A percentile compares a stretch with the other conserved stretches of the same genome.
These are phyloP conservation scores for Cephaloascus albidus DNA, from an alignment of 805 yeast species.

Conservation along the genomic window DNA sequence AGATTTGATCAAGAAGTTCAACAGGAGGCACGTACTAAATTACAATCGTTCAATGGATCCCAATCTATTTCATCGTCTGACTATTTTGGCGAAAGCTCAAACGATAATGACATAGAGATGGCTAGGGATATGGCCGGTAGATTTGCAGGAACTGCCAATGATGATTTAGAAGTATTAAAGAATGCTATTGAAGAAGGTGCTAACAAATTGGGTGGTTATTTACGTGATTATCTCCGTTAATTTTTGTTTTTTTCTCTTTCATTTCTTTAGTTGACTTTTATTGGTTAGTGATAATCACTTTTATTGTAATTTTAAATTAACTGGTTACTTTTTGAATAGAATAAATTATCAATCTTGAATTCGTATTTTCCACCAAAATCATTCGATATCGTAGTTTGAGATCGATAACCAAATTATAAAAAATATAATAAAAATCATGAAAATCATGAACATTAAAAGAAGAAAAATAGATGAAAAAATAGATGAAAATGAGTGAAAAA, in stretches of 20 bases:
- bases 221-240: conserved; percentile 76
- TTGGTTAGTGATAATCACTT: too few relatives aligned
- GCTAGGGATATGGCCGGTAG: conserved; percentile 60
- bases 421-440: neutral
- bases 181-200: conserved; percentile 95
- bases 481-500: neutral
- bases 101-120: conserved; percentile 44
- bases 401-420: too few relatives aligned
- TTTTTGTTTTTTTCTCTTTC: too few relatives aligned
- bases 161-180: conserved; percentile 81
- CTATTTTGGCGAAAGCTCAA: conserved; percentile 83
- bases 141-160: conserved; percentile 70
- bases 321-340: too few relatives aligned
- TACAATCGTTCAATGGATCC: conserved; percentile 78
- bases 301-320: too few relatives aligned
- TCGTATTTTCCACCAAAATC: too few relatives aligned
- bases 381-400: too few relatives aligned
- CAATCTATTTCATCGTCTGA: conserved; percentile 86
- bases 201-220: conserved; percentile 70
- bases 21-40: conserved; percentile 72
- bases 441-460: conserved; percentile 1
- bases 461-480: conserved; percentile 3
- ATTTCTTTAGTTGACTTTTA: too few relatives aligned
- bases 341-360: too few relatives aligned
- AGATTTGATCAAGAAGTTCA: conserved; percentile 69